Evolutionary conservation across 768 basidiomycete genomes (phyloP).

Genomic region (Strobilomyces confusus): DNA sequence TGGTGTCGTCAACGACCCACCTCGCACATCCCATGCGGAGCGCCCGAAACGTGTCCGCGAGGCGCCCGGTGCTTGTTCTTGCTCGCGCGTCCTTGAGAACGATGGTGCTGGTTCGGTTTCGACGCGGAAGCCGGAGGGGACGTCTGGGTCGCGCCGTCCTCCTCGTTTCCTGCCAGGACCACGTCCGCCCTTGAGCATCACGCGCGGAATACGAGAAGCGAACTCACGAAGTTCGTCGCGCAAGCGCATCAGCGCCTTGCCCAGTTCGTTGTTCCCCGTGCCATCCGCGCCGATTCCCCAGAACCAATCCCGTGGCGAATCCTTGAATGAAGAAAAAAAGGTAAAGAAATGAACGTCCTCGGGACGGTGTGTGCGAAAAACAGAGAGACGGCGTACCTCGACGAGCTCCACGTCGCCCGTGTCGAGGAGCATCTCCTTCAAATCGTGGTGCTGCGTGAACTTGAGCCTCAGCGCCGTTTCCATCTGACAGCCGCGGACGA

Average conservation of each 20-base stretch:
- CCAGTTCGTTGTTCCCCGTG: constrained; percentile 67
- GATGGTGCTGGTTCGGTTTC: not conserved
- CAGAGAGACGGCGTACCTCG: constrained; percentile 43
- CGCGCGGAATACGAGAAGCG: not conserved
- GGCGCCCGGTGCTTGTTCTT: constrained; percentile 10
- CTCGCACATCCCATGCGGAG: constrained; percentile 18
- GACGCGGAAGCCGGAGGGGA: not conserved
- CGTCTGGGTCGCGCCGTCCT: not conserved
- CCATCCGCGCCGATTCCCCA: constrained; percentile 71
- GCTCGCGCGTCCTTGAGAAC: not conserved
- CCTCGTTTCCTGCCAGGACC: constrained; percentile 10
- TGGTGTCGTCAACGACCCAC: constrained; percentile 7
- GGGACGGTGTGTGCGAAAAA: not conserved
- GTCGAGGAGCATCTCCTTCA: constrained; percentile 56
- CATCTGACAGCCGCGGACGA: constrained; percentile 46
- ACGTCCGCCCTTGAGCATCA: constrained; percentile 1
- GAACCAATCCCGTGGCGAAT: constrained; percentile 71
- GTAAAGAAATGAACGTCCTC: not conserved
- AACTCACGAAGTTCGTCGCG: constrained; percentile 46
- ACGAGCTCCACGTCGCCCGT: constrained; percentile 65
- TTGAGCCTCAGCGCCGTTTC: constrained; percentile 59
- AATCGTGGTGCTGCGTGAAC: constrained; percentile 62
- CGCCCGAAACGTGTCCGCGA: constrained; percentile 6
- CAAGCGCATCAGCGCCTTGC: constrained; percentile 64
- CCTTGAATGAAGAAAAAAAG: constrained; percentile 32